Evolutionary conservation across 352 stramenopile species (phyloP), one percentile per base, ranked within the genome.

Genomic region (Phytophthora sansomeana): DNA sequence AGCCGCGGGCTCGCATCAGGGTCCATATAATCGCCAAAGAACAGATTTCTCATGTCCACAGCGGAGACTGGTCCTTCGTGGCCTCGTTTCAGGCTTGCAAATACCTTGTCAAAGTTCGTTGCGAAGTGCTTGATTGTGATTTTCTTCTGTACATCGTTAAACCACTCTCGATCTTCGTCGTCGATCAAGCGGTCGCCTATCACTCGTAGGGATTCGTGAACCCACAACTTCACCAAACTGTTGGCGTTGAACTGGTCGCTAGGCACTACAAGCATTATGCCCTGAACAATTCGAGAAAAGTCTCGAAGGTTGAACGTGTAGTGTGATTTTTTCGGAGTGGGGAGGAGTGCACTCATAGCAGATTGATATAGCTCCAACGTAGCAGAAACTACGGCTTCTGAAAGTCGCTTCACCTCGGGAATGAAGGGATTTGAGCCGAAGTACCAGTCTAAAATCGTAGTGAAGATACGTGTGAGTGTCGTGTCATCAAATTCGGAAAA

Each of bases 271-370:
- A 98, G 77, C 78, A 98, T 94, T 26, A 98, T 91, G 28, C 95
- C 95, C 58, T 98, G 95, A 6, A 98, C 87, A 33, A 98, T 93
- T 43, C 94, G 78, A 32, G 87, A 92, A 55, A 98, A 98, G 67
- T 98, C 95, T 6, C 95, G 85, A 50, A 98, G 62, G 47, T 98
- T 98, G 74, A 98, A 98, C 14, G 95, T 98, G 76, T 98, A 98
- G 76, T 98, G 96, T 14, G 87, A 97, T 77, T 98, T 98, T 26
- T 93, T 92, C 0, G 96, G 96, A 11, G 96, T 98, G 26, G 95
- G 94, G 4, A 98, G 80, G 29, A 98, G 73, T 24, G 81, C 69
- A 17, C 80, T 75, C 77, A 97, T 97, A 3, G 85, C 75, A 8
- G 85, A 77, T 60, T 94, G 83, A 66, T 98, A 98, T 17, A 95